phyloP scores from a whole-genome alignment of 495 filamentous ascomycete species.

The Daldinia bambusicola region DNA sequence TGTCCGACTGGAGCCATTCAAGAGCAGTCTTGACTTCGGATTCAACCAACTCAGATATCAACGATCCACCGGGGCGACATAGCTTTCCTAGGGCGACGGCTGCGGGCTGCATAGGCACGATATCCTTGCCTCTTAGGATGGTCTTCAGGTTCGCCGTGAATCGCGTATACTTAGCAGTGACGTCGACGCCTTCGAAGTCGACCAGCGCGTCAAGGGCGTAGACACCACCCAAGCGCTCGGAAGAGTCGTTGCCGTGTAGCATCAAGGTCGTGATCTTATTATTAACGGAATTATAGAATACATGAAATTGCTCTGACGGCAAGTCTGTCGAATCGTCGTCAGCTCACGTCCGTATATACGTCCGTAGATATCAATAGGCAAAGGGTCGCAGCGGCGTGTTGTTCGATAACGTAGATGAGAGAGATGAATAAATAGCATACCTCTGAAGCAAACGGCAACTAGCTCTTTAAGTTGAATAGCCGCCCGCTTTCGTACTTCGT shows the following conservation, averaged over 20 bases:
- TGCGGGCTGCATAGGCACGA: slow-evolving; percentile 84
- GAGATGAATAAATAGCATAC: slow-evolving; percentile 26
- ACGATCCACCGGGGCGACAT: slow-evolving; percentile 88
- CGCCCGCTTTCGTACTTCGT: slow-evolving; percentile 49
- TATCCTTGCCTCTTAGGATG: slow-evolving; percentile 88
- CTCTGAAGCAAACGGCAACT: slow-evolving; percentile 50
- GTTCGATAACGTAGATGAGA: neutral
- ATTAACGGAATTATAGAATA: slow-evolving; percentile 83
- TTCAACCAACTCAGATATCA: slow-evolving; percentile 96
- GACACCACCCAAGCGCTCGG: slow-evolving; percentile 89
- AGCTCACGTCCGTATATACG: slow-evolving; percentile 14
- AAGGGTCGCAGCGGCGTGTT: neutral
- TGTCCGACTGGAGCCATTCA: slow-evolving; percentile 95
- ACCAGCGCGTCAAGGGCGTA: slow-evolving; percentile 91
- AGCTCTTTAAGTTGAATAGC: slow-evolving; percentile 49
- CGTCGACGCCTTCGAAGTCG: slow-evolving; percentile 94
- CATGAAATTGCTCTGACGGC: slow-evolving; percentile 76
- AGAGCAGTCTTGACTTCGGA: slow-evolving; percentile 93
- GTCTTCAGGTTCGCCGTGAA: slow-evolving; percentile 90
- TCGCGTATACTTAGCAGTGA: slow-evolving; percentile 90
- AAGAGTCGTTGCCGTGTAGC: slow-evolving; percentile 82
- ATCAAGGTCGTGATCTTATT: slow-evolving; percentile 78
- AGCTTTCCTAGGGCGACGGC: slow-evolving; percentile 88
- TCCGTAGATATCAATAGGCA: neutral
- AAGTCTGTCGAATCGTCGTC: slow-evolving; percentile 67